Conservation (phyloP, 352 stramenopile species). For the Thalassiosira ordinaria region DNA sequence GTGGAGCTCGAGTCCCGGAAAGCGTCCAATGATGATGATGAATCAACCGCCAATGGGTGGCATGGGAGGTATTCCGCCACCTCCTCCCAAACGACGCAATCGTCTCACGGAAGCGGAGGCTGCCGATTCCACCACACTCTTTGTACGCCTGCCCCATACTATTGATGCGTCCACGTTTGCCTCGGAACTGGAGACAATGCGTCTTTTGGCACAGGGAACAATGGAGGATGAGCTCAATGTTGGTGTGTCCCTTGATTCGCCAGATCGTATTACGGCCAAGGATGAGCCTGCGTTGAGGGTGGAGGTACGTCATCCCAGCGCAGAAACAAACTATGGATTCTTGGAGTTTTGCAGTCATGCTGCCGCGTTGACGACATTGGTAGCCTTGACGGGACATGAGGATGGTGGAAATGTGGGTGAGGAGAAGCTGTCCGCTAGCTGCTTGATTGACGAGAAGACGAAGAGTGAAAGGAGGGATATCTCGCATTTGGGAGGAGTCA, state of each 20-base stretch:
- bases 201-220: constrained; percentile 40
- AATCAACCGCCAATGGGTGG: constrained; percentile 18
- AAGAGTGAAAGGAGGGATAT: constrained; percentile 15
- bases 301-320: constrained; percentile 27
- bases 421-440: constrained; percentile 29
- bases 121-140: constrained; percentile 72
- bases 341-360: constrained; percentile 82
- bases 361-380: constrained; percentile 79
- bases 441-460: constrained; percentile 18
- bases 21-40: background rate
- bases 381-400: constrained; percentile 71
- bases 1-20: constrained; percentile 62
- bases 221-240: constrained; percentile 66
- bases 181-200: constrained; percentile 47
- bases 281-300: constrained; percentile 80
- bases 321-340: constrained; percentile 77
- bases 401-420: constrained; percentile 64
- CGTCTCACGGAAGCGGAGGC: constrained; percentile 73
- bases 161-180: constrained; percentile 41
- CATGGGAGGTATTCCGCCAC: constrained; percentile 42
- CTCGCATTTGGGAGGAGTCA: constrained; percentile 49
- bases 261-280: constrained; percentile 74
- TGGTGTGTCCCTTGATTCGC: constrained; percentile 43
- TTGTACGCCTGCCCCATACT: constrained; percentile 62
- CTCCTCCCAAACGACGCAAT: constrained; percentile 46